phyloP scores from a whole-genome alignment of 352 stramenopile genomes.

The Paralagenidium karlingii region DNA sequence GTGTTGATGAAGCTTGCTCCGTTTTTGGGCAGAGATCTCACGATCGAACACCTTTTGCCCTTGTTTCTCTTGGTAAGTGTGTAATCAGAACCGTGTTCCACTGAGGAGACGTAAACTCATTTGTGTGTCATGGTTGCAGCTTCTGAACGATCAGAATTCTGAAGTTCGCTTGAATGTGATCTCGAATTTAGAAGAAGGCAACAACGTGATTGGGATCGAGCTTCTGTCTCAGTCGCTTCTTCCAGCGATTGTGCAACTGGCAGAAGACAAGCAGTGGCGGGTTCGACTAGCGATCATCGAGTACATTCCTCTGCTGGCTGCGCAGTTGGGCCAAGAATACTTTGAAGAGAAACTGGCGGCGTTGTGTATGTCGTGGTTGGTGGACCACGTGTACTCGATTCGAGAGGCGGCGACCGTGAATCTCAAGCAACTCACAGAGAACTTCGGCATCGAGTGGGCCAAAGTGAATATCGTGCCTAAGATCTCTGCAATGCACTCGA shows the following conservation, averaged over 20 bases:
- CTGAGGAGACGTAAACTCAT: background rate
- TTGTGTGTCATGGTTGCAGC: conserved; percentile 10
- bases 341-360: conserved; percentile 92
- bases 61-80: conserved; percentile 84
- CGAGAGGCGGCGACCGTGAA: conserved; percentile 93
- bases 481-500: conserved; percentile 88
- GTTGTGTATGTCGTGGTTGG: conserved; percentile 95
- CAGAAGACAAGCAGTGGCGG: conserved; percentile 98
- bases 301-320: conserved; percentile 94
- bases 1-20: conserved; percentile 94
- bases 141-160: conserved; percentile 94
- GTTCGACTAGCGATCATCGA: conserved; percentile 98
- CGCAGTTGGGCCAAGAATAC: conserved; percentile 92
- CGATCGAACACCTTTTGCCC: conserved; percentile 90
- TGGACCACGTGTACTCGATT: conserved; percentile 96
- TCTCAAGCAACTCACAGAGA: conserved; percentile 87
- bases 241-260: conserved; percentile 95
- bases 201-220: conserved; percentile 96
- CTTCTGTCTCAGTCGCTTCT: conserved; percentile 94
- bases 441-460: conserved; percentile 95
- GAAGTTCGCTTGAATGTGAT: conserved; percentile 99
- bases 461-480: conserved; percentile 88
- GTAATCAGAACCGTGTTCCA: background rate
- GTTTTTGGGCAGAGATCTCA: conserved; percentile 87
- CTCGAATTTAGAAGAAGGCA: conserved; percentile 93